These are phyloP conservation scores for Ascochyta rabiei DNA, from an alignment of 2,329 filamentous ascomycete species.

Conservation along the genomic window DNA sequence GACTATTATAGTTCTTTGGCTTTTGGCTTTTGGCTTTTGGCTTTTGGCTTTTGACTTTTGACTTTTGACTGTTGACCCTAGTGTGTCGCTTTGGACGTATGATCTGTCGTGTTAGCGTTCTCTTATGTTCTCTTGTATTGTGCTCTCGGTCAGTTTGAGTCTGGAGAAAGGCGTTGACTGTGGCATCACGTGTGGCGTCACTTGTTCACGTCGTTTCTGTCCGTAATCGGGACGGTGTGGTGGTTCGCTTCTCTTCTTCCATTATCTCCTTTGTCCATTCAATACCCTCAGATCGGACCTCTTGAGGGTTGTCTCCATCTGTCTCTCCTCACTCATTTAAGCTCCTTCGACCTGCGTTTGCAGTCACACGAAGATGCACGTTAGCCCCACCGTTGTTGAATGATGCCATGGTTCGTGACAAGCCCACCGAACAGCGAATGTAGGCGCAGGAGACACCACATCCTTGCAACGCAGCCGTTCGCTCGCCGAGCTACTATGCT, in stretches of 20 bases:
- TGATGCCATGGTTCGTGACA: no score
- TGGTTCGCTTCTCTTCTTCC: slow-evolving; percentile 2
- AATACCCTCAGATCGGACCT: slow-evolving; percentile 5
- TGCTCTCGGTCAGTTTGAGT: neutral
- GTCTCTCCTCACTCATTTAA: neutral
- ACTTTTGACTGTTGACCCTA: neutral
- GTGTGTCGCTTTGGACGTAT: neutral
- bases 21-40: neutral
- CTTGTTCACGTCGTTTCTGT: neutral
- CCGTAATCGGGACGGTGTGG: neutral
- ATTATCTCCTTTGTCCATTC: slow-evolving; percentile 11
- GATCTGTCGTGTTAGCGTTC: neutral
- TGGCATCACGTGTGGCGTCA: neutral
- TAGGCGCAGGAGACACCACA: no score
- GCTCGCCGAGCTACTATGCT: neutral
- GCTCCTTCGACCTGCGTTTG: neutral
- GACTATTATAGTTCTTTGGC: no score
- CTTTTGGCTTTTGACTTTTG: neutral
- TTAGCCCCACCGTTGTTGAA: no score
- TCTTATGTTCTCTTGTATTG: neutral
- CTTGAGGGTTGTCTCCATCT: neutral
- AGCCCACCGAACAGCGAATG: no score
- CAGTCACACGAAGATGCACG: no score
- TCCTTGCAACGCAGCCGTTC: neutral
- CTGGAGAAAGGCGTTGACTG: neutral